Conservation (phyloP, 148 eudicot genomes). For the Rhododendron molle region DNA sequence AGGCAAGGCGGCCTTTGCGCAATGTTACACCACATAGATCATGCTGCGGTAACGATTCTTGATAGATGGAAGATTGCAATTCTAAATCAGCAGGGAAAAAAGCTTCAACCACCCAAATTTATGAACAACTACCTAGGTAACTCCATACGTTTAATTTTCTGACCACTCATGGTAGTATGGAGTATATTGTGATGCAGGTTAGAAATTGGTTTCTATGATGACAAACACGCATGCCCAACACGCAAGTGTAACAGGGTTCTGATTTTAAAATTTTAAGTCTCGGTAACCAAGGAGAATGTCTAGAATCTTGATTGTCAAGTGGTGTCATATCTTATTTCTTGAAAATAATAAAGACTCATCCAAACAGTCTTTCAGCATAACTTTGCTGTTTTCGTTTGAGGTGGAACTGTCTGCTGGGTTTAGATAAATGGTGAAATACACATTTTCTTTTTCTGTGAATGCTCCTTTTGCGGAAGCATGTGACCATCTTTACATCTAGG, state of each 20-base stretch:
- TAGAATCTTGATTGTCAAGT: neutral
- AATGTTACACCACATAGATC: constrained; percentile 73
- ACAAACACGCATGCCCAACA: neutral
- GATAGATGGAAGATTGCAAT: constrained; percentile 91
- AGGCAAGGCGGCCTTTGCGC: constrained; percentile 91
- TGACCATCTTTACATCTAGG: neutral
- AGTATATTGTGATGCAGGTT: neutral
- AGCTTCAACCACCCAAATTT: constrained; percentile 58
- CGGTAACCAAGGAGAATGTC: neutral
- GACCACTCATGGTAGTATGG: neutral
- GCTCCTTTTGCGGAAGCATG: neutral
- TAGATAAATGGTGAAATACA: neutral
- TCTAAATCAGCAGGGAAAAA: constrained; percentile 55
- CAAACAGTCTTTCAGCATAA: neutral
- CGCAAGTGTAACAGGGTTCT: neutral
- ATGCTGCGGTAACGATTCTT: constrained; percentile 96
- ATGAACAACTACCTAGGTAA: constrained; percentile 97
- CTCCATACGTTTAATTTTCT: neutral
- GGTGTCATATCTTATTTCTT: neutral
- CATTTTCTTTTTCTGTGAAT: neutral
- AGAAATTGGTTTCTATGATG: neutral
- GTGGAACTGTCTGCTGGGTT: neutral
- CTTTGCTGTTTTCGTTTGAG: neutral
- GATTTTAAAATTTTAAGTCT: neutral
- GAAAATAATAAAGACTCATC: neutral